These are phyloP conservation scores for Sphenostylis stenocarpa DNA, from an alignment of 306 rosid species.

Conservation along the genomic window DNA sequence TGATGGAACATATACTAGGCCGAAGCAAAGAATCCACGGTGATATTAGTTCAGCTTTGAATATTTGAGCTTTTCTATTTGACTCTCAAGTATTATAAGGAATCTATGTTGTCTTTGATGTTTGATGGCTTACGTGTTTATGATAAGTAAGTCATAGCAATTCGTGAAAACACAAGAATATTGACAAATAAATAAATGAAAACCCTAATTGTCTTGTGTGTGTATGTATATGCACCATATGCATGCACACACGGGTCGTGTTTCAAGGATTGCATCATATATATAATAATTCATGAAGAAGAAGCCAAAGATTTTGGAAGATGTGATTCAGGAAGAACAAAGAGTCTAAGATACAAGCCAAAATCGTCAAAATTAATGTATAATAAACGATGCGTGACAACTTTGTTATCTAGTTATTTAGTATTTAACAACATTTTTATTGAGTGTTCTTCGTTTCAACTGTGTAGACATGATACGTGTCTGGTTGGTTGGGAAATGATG, in stretches of 20 bases:
- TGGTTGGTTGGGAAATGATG: not conserved
- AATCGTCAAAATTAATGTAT: not conserved
- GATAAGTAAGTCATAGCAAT: not conserved
- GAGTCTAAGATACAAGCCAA: not conserved
- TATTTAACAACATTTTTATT: not conserved
- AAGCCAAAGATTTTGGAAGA: not conserved
- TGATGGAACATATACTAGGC: not conserved
- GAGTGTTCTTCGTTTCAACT: not conserved
- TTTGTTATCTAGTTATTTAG: not conserved
- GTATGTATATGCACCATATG: not conserved
- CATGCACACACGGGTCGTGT: not conserved
- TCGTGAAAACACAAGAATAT: not conserved
- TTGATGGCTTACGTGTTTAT: not conserved
- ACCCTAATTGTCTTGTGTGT: not conserved
- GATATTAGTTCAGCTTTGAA: not conserved
- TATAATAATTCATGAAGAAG: not conserved
- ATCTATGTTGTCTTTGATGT: not conserved
- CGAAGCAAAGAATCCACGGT: no score
- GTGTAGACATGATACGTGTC: not conserved
- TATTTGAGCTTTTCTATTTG: not conserved
- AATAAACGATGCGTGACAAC: slow-evolving; percentile 4
- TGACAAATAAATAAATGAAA: not conserved
- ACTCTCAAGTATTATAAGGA: not conserved
- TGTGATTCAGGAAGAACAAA: not conserved
- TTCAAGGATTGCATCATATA: not conserved